Percentiles rank a stretch among this genome's conserved stretches.
Evolutionary conservation across 768 basidiomycete species (phyloP).

Genomic region (Leccinum disarticulatum): DNA sequence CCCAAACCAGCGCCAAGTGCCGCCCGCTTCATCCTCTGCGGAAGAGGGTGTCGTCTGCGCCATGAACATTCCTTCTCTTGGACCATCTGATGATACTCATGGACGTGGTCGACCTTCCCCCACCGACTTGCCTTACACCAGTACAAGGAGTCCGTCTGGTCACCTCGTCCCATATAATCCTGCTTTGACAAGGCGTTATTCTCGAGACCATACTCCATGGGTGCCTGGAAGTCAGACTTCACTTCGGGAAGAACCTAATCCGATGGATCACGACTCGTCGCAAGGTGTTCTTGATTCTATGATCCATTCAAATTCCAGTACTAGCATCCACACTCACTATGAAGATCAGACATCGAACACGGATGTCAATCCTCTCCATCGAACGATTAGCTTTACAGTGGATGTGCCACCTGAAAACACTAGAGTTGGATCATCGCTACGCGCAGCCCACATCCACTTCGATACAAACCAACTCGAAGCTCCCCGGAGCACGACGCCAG

Average conservation of each 20-base stretch:
- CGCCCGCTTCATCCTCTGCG: not conserved
- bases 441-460: not conserved
- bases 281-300: not conserved
- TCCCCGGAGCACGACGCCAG: conserved; percentile 10
- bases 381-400: not conserved
- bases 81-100: not conserved
- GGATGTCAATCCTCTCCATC: conserved; percentile 3
- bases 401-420: not conserved
- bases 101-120: conserved; percentile 11
- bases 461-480: not conserved
- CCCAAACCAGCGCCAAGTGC: not conserved
- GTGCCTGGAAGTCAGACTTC: conserved; percentile 13
- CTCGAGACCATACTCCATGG: conserved; percentile 8
- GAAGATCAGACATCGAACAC: not conserved
- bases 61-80: conserved; percentile 17
- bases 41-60: conserved; percentile 6
- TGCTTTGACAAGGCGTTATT: conserved; percentile 9
- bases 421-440: not conserved
- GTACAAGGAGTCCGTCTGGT: conserved; percentile 17
- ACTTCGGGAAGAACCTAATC: conserved; percentile 18
- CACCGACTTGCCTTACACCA: conserved; percentile 13
- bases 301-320: conserved; percentile 1
- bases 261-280: not conserved
- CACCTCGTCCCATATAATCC: conserved; percentile 21
- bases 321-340: not conserved